Evolutionary conservation across 345 rosid genomes (phyloP), one percentile per base, ranked within the genome.

Genomic region (Acer saccharum): DNA sequence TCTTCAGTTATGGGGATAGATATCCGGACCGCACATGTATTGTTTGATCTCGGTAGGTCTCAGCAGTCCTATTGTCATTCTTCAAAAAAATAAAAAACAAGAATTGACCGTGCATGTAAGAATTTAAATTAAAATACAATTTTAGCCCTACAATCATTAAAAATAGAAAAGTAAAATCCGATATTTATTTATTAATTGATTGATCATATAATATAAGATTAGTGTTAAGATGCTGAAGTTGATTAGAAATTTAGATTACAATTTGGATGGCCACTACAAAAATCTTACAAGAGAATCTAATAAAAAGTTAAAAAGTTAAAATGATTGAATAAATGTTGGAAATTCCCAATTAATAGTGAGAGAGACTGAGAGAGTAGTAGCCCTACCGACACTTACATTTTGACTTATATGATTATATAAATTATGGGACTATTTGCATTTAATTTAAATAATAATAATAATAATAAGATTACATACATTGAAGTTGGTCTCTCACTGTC

Each of bases 381-480:
- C 21, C 21, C 48, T 13, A 18, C 69, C 69, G 69, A 66, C 69
- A 66, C 69, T 66, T 66, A 39, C 17, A 60, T 54, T 54, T 60
- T n/a, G 65, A 1, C 65, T 58, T 58, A 50, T 1, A 50, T 50
- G 55, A 50, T 58, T 32, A 32, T 32, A 32, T 3, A 32, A 32
- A 32, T 32, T 7, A 58, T 1, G 10, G 63, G 23, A 18, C 25
- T 58, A 58, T 58, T 58, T 58, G 16, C 55, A 50, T 50, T 50
- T 35, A 4, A 35, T 35, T 35, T 35, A 35, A 35, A 35, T 35
- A 35, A 4, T 50, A 1, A 35, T 35, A 35, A 4, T 50, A 1
- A 13, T 2, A 21, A 7, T 11, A 4, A 62, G 14, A 20, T 25
- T 64, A 64, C 32, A 64, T 64, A 4, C 41, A 25, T 27, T 64